These are phyloP conservation scores for Alternaria sp. DNA, from an alignment of 2,329 filamentous ascomycete species.

Conservation along the genomic window DNA sequence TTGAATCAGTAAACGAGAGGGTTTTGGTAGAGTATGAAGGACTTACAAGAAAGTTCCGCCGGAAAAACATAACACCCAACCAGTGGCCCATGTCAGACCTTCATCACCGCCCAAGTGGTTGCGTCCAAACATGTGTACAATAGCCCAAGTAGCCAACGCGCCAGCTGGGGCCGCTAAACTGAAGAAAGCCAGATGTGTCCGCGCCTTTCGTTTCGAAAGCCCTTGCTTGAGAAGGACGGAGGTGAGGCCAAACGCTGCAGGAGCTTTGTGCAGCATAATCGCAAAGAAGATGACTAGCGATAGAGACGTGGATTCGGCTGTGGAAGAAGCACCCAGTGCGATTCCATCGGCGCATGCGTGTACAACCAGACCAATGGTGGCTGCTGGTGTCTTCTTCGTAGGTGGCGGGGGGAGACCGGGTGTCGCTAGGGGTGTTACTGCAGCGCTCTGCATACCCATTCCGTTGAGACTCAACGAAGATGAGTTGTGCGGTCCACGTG, in stretches of 20 bases:
- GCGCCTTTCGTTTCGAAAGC: constrained; percentile 82
- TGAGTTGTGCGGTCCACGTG: constrained; percentile 58
- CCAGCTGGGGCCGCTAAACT: constrained; percentile 89
- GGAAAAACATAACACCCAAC: constrained; percentile 92
- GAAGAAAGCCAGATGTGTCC: constrained; percentile 88
- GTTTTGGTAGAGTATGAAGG: constrained; percentile 19
- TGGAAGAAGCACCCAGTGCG: constrained; percentile 85
- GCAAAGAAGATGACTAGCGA: constrained; percentile 94
- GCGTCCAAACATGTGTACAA: constrained; percentile 77
- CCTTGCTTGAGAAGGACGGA: constrained; percentile 91
- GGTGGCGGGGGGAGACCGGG: constrained; percentile 47
- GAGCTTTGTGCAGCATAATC: constrained; percentile 97
- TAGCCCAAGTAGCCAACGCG: constrained; percentile 81
- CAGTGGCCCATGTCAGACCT: constrained; percentile 83
- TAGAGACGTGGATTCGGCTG: constrained; percentile 67
- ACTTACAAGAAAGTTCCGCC: constrained; percentile 93
- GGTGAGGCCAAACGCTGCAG: constrained; percentile 92
- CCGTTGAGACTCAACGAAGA: constrained; percentile 47
- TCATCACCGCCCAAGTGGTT: constrained; percentile 65
- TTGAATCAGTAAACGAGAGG: constrained; percentile 11
- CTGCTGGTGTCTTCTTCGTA: constrained; percentile 44
- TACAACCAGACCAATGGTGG: constrained; percentile 93
- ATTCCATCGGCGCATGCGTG: constrained; percentile 96
- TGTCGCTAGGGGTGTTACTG: constrained; percentile 41
- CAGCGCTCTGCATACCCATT: constrained; percentile 35